These are phyloP conservation scores for Ustilago nuda DNA, from an alignment of 1,284 basidiomycete species.

Conservation along the genomic window DNA sequence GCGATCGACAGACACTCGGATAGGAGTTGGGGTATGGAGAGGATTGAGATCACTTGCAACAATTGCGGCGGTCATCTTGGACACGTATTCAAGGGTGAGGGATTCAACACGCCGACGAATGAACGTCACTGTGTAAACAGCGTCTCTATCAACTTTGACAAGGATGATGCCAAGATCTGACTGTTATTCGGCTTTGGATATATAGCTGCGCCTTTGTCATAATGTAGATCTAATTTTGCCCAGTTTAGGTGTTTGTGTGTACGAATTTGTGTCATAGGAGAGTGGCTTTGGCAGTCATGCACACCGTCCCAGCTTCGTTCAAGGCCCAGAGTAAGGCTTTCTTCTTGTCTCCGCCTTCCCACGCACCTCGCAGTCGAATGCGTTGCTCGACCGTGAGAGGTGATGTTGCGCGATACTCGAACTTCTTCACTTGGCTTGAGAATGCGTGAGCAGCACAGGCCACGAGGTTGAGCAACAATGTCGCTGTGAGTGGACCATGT, in stretches of 20 bases:
- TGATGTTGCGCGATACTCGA: conserved; percentile 54
- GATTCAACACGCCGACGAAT: conserved; percentile 75
- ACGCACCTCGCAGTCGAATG: conserved; percentile 33
- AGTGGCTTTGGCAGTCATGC: conserved; percentile 43
- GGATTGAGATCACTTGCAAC: conserved; percentile 81
- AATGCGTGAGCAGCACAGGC: conserved; percentile 5
- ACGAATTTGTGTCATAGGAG: conserved; percentile 9
- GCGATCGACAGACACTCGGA: conserved; percentile 77
- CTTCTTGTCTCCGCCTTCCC: conserved; percentile 23
- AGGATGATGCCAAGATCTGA: conserved; percentile 71
- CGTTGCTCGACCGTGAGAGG: conserved; percentile 47
- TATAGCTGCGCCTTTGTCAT: not conserved
- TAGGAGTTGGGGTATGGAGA: conserved; percentile 70
- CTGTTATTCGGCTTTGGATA: not conserved
- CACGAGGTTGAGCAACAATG: conserved; percentile 44
- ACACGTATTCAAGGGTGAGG: conserved; percentile 92
- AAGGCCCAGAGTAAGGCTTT: conserved; percentile 37
- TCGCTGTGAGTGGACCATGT: conserved; percentile 58
- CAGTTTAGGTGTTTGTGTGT: too few species aligned
- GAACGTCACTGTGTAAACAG: conserved; percentile 81
- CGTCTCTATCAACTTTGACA: conserved; percentile 82
- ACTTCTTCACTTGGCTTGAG: conserved; percentile 18
- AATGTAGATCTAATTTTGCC: not conserved
- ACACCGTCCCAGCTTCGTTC: conserved; percentile 38
- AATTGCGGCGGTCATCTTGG: conserved; percentile 88